Evolutionary conservation across 257 asterid genomes (phyloP), one percentile per base, ranked within the genome.

Genomic region (Ajuga chamaepitys): DNA sequence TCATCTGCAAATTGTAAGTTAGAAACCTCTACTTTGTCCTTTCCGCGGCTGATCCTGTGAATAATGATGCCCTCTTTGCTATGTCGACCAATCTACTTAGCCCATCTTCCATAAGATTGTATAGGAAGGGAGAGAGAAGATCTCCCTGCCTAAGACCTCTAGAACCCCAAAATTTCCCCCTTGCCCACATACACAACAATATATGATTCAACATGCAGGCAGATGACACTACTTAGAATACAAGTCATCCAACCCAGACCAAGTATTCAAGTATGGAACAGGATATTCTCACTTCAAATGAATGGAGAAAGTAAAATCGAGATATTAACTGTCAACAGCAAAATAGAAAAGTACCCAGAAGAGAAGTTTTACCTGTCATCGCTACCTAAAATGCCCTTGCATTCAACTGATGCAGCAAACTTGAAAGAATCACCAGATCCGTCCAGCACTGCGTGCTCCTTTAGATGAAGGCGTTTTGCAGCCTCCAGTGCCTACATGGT

Each of bases 341-440:
- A 12, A 41, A 13, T 7, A 41, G 13, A 44, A 44, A 11, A 13
- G 3, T 42, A 42, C 17, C 25, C n/a, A 14, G 24, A 54, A 54
- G 13, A 7, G 34, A 51, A 21, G 14, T 55, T 53, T 45, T 73
- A 94, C 99, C 99, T 88, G 89, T 85, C 97, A 77, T 90, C 99
- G 22, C 99, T 94, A 58, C 99, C 99, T 68, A 94, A 93, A 78
- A 90, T 94, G 74, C 98, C 99, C 81, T 94, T 94, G 88, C 95
- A 88, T 81, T 90, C 98, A 69, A 90, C 98, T 45, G 99, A 96
- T 60, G 97, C 99, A 68, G 96, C 98, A 68, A 94, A 77, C 75
- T 82, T 88, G 75, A 85, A 78, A 64, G 68, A 77, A 77, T 88
- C 86, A 59, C 93, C 96, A 75, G 95, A 82, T 71, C 84, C 95